Evolutionary conservation across 2,329 filamentous ascomycete genomes (phyloP), one percentile per base, ranked within the genome.

Genomic region (Cryphonectria radicalis): DNA sequence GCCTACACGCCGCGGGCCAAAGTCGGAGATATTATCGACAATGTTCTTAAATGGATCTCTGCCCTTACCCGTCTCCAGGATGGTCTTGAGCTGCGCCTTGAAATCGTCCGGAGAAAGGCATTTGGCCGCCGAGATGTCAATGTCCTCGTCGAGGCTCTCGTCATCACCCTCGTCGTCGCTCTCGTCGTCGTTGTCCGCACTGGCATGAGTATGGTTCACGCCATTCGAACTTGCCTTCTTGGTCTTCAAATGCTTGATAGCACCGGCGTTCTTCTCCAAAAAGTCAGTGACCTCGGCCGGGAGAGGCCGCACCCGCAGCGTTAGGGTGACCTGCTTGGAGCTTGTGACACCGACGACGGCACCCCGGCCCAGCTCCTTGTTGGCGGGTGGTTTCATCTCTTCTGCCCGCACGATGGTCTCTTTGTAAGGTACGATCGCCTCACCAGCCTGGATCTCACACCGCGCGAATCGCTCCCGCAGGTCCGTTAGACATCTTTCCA

Each of bases 401-500:
- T 94, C 89, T 0, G 91, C 93, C 37, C 89, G 88, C 57, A 98
- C 91, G 71, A 97, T 97, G 0, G 94, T 96, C 82, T 99, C 96
- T 70, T 95, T 88, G 81, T 97, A 99, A 0, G 96, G 96, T 19
- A 99, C 96, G 73, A 99, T 98, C 1, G 96, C 93, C 60, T 93
- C 93, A 70, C 96, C 95, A 40, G 93, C 93, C 78, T 98, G 95
- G 67, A 99, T 95, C 75, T 98, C 95, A 78, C 97, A 98, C 74
- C 90, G 91, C 7, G 96, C 95, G 78, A 97, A 99, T 6, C 96
- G 88, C 79, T 99, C 96, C 73, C 94, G 89, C 37, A 99, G 85
- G 83, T 99, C 96, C 68, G 96, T 97, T 72, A 99, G 81, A 79
- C 96, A 99, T 70, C 96, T 87, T 81, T 99, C 96, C 3, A 99